Percentiles rank a stretch among this genome's conserved stretches.
Evolutionary conservation across 306 rosid genomes (phyloP).

Genomic region (Myrica gale): DNA sequence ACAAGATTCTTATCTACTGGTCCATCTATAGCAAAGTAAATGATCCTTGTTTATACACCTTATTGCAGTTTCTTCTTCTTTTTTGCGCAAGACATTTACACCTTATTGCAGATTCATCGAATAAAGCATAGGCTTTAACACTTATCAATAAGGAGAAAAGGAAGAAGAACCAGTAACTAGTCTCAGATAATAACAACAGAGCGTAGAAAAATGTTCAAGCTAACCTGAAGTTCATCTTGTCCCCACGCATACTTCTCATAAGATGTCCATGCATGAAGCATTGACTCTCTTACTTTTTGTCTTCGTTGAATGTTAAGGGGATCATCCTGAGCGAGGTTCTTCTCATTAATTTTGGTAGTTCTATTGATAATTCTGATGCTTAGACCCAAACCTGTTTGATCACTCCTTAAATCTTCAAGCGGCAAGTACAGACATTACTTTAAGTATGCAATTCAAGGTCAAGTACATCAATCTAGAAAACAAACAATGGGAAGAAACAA

Average conservation of each 20-base stretch:
- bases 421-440: slow-evolving; percentile 33
- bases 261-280: slow-evolving; percentile 53
- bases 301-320: slow-evolving; percentile 40
- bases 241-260: slow-evolving; percentile 75
- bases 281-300: slow-evolving; percentile 52
- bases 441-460: slow-evolving; percentile 6
- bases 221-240: slow-evolving; percentile 62
- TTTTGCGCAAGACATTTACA: too few relatives aligned
- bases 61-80: too few relatives aligned
- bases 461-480: background rate
- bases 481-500: slow-evolving; percentile 1
- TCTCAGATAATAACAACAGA: too few relatives aligned
- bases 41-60: too few relatives aligned
- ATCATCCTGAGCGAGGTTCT: slow-evolving; percentile 37
- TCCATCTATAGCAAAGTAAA: too few relatives aligned
- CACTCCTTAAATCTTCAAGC: slow-evolving; percentile 32
- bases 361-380: slow-evolving; percentile 19
- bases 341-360: slow-evolving; percentile 3
- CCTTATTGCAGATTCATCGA: too few relatives aligned
- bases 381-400: slow-evolving; percentile 15
- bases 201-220: background rate
- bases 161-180: too few relatives aligned
- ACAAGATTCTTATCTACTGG: too few relatives aligned
- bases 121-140: too few relatives aligned
- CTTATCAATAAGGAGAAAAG: too few relatives aligned